Percentiles rank a stretch among this genome's conserved stretches.
Conservation (phyloP, 2,329 filamentous ascomycete species). For the Pseudopyricularia cyperi region DNA sequence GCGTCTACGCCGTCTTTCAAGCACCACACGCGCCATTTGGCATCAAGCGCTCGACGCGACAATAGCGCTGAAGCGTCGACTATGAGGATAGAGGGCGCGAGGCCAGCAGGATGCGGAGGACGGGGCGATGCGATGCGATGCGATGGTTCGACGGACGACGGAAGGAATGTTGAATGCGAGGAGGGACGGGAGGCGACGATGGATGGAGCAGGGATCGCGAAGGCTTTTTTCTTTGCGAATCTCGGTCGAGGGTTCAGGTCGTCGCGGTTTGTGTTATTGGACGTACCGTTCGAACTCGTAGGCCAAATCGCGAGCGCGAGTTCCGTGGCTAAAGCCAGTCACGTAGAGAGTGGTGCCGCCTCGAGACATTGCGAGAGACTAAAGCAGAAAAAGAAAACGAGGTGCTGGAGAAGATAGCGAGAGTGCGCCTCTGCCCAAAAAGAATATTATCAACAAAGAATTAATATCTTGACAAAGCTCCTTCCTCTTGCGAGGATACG, state of each 20-base stretch:
- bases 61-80: slow-evolving; percentile 12
- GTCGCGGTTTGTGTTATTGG: slow-evolving; percentile 37
- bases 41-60: slow-evolving; percentile 31
- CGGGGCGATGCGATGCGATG: slow-evolving; percentile 2
- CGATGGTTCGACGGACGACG: slow-evolving; percentile 1
- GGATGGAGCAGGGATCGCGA: slow-evolving; percentile 10
- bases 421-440: background rate
- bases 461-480: background rate
- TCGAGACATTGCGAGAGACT: slow-evolving; percentile 60
- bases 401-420: background rate
- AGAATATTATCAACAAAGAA: background rate
- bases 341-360: slow-evolving; percentile 92
- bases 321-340: slow-evolving; percentile 97
- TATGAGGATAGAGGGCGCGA: slow-evolving; percentile 10
- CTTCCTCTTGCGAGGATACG: background rate
- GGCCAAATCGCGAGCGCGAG: slow-evolving; percentile 95
- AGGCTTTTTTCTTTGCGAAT: slow-evolving; percentile 15
- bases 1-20: background rate
- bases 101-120: slow-evolving; percentile 6
- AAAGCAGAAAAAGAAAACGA: slow-evolving; percentile 1
- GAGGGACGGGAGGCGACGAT: slow-evolving; percentile 8
- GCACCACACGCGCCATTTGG: background rate
- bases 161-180: background rate
- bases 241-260: slow-evolving; percentile 29
- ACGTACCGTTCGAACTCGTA: slow-evolving; percentile 99